Conservation (phyloP, 176 grass and related monocot species). For the Lolium perenne region DNA sequence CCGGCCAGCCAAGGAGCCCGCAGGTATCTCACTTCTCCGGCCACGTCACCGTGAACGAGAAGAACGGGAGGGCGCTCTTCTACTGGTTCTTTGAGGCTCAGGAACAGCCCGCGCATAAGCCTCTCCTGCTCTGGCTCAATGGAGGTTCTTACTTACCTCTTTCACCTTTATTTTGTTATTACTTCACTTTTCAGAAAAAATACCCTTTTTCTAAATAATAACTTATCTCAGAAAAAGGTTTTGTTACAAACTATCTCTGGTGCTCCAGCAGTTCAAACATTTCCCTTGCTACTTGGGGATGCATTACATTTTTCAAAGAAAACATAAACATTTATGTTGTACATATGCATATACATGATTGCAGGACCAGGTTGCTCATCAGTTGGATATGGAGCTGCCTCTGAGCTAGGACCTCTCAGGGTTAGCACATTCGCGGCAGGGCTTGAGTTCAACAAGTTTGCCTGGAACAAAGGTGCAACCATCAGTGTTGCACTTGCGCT, state of each 20-base stretch:
- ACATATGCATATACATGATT: background rate
- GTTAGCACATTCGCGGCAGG: constrained; percentile 60
- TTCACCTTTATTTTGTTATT: background rate
- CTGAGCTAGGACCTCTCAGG: constrained; percentile 78
- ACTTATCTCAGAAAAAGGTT: constrained; percentile 25
- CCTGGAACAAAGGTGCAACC: constrained; percentile 75
- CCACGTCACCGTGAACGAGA: constrained; percentile 53
- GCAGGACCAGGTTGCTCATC: constrained; percentile 89
- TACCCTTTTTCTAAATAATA: too few relatives aligned
- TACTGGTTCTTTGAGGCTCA: constrained; percentile 95
- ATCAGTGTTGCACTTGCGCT: background rate
- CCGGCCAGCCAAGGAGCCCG: constrained; percentile 52
- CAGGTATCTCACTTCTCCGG: constrained; percentile 60
- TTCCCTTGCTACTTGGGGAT: background rate
- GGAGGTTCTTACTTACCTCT: constrained; percentile 52
- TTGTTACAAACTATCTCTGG: background rate
- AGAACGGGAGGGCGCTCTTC: constrained; percentile 64
- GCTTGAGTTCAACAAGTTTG: constrained; percentile 79
- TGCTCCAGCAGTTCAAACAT: background rate
- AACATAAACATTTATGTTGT: background rate
- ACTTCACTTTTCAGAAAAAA: background rate
- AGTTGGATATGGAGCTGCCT: constrained; percentile 79
- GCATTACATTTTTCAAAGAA: background rate
- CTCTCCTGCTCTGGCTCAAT: constrained; percentile 95
- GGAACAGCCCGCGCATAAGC: constrained; percentile 47